Evolutionary conservation across 2,329 filamentous ascomycete genomes (phyloP), one percentile per base, ranked within the genome.

Genomic region (Arthrinium puccinioides): DNA sequence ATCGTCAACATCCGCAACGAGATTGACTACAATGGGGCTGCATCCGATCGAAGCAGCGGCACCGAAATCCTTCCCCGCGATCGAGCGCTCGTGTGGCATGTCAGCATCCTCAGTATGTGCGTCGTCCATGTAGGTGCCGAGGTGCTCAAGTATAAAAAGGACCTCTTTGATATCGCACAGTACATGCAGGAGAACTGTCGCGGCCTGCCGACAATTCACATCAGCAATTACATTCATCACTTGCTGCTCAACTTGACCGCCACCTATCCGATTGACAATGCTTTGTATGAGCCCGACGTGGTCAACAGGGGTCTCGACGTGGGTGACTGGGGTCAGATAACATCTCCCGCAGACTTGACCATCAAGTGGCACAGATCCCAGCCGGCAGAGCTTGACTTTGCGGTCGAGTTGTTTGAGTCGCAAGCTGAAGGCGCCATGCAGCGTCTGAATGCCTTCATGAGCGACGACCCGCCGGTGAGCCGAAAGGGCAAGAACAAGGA

Each of bases 131-230:
- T 98, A 31, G 92, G 92, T 23, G 79, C 82, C 46, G 86, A 92
- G 48, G 86, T 97, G 11, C 71, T 98, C 42, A 83, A 84, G 43
- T 94, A 94, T 69, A 87, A 88, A 61, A 71, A 87, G 35, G 85
- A 97, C 34, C 75, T 98, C 3, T 86, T 95, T 46, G 84, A 87
- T 44, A 90, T 98, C 57, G 88, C 90, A 10, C 72, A 84, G 38
- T 97, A 90, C 63, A 97, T 98, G 90, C 92, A 98, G 59, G 79
- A 92, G 50, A 90, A 87, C 54, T 98, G 92, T 61, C 83, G 86
- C 50, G 92, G 92, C 16, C 82, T 96, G 42, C 88, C 92, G 0
- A 94, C 92, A 2, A 88, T 97, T 31, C 87, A 98, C 60, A 84
- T 97, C 27, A 97, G 90, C 41, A 98, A 98, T 63, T 96, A 89